Conservation (phyloP, 352 stramenopile genomes). For the Blastocystis sp. region DNA sequence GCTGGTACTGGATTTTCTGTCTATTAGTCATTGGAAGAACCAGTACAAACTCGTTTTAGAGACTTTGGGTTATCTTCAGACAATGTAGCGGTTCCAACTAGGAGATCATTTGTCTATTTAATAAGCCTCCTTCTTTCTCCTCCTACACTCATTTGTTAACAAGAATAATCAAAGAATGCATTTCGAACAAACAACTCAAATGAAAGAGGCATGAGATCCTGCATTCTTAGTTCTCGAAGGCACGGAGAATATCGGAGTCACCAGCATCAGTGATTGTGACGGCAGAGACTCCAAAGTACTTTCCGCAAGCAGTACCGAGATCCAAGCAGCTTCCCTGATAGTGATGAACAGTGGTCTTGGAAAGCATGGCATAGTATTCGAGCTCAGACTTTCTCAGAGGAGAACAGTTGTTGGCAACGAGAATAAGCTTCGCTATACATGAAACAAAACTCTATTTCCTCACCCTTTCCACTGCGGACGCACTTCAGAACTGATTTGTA, state of each 20-base stretch:
- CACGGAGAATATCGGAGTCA: conserved; percentile 95
- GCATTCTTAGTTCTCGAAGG: conserved; percentile 56
- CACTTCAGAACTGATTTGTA: conserved; percentile 97
- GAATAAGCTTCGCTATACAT: conserved; percentile 85
- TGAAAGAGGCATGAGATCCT: neutral
- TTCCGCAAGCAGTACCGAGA: conserved; percentile 96
- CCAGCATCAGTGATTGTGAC: conserved; percentile 91
- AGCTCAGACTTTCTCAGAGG: conserved; percentile 97
- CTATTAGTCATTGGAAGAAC: neutral
- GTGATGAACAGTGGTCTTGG: conserved; percentile 95
- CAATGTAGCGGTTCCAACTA: neutral
- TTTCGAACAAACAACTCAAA: conserved; percentile 11
- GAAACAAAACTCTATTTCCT: neutral
- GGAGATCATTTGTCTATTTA: neutral
- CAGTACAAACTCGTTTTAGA: conserved; percentile 2
- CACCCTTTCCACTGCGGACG: conserved; percentile 81
- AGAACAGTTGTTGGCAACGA: conserved; percentile 95
- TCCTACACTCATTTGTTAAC: conserved; percentile 10
- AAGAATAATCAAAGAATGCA: neutral
- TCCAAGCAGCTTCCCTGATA: conserved; percentile 96
- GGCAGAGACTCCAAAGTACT: conserved; percentile 96
- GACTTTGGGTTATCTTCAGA: neutral
- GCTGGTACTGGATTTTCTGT: neutral
- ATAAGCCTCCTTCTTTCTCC: neutral
- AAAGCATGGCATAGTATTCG: conserved; percentile 99